Base-by-base conservation (phyloP, 148 eudicot genomes). In the Camellia japonica region DNA sequence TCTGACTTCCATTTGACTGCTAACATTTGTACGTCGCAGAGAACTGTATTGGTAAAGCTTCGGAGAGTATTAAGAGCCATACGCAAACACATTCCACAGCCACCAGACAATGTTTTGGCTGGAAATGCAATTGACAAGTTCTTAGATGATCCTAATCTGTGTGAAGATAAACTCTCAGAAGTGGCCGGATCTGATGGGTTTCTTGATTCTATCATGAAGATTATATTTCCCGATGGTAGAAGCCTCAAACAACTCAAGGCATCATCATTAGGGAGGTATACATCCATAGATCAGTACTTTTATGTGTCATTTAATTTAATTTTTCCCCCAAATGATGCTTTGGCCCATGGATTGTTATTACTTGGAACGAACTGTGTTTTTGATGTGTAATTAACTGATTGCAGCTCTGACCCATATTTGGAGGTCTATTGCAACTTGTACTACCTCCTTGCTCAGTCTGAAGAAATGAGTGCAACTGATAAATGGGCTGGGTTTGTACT, bases 401-500 rank as follows among this genome's bases (percentile, higher is more conserved):
- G 89, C 92, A 96, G 99, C 75, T 89, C 95, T 79, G 99, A 94
- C 78, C 94, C 95, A 67, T 95, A 91, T 77, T 80, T 85, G 88
- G 97, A 95, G 80, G 96, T 95, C 66, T 95, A 95, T 84, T 76
- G 91, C 87, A 93, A 95, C 87, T 87, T 95, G 83, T 95, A 91
- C 82, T 87, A 89, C 86, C 92, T 95, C 68, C 89, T 94, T 85
- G 94, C 93, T 62, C 92, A 87, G 82, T 88, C 94, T 71, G 98
- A 95, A 83, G 98, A 95, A 87, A 86, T 90, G 81, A 90, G 92
- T 79, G 96, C 98, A 68, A 88, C 93, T 77, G 98, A 95, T 83
- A 93, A 89, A 80, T 90, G 98, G 96, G 91, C 97, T 85, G 98
- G 98, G 52, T 95, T 91, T 89, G 93, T 95, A 67, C 98, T n/a